phyloP scores from a whole-genome alignment of 306 rosid species.

The Vigna angularis region DNA sequence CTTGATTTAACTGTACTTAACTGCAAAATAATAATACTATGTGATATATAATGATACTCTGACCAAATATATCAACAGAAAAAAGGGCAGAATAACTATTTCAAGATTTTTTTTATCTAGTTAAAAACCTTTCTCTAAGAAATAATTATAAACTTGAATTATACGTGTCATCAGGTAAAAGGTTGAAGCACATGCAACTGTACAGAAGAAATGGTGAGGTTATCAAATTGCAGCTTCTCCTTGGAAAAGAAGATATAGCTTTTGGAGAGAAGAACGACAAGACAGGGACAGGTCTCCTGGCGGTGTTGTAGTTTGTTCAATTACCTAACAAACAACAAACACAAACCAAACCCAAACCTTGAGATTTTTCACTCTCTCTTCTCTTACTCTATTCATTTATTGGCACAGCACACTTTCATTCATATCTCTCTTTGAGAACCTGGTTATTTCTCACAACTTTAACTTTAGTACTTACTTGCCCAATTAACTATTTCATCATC shows the following conservation, averaged over 20 bases:
- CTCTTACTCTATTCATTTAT: conserved; percentile 4
- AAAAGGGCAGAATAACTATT: background rate
- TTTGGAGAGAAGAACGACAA: background rate
- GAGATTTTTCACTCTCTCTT: conserved; percentile 9
- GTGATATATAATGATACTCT: background rate
- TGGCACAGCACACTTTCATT: background rate
- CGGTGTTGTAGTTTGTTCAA: conserved; percentile 26
- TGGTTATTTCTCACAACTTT: background rate
- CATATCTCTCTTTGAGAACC: background rate
- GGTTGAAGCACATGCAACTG: background rate
- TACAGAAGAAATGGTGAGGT: conserved; percentile 12
- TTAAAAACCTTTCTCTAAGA: no score
- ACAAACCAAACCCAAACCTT: conserved; percentile 2
- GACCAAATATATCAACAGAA: background rate
- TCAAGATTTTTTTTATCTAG: background rate
- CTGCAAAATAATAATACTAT: no score
- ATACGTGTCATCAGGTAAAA: conserved; percentile 22
- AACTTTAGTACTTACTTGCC: conserved; percentile 27
- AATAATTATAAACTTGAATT: background rate
- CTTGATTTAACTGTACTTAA: no score
- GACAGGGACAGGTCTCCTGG: conserved; percentile 37
- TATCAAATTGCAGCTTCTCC: conserved; percentile 37
- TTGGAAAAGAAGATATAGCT: conserved; percentile 43
- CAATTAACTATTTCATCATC: conserved; percentile 39
- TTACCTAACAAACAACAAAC: conserved; percentile 9